Evolutionary conservation across 1,284 basidiomycete genomes (phyloP).

Genomic region (Microbotryum intermedium): DNA sequence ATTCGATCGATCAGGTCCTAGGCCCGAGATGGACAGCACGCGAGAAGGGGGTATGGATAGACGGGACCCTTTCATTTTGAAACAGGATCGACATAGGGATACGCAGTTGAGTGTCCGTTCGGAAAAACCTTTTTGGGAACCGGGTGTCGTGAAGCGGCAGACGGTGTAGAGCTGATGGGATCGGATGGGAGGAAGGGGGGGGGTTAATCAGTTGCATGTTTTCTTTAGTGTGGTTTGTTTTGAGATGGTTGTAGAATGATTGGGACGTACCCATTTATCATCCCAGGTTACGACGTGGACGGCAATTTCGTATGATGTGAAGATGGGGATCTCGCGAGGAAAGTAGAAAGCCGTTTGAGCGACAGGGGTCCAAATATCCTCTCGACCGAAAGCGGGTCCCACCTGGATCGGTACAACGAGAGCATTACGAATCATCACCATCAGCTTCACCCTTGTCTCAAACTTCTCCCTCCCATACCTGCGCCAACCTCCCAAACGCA

Average conservation of each 20-base stretch:
- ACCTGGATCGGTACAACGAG: no score
- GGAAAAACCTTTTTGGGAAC: constrained; percentile 4
- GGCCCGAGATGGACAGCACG: constrained; percentile 21
- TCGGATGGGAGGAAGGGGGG: not conserved
- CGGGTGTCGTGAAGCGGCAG: constrained; percentile 20
- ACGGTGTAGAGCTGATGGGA: constrained; percentile 19
- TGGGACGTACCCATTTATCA: constrained; percentile 27
- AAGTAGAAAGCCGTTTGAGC: constrained; percentile 18
- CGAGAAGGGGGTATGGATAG: constrained; percentile 26
- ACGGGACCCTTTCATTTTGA: constrained; percentile 27
- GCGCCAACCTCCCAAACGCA: constrained; percentile 3
- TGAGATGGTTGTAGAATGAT: no score
- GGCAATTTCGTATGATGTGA: constrained; percentile 19
- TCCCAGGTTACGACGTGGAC: constrained; percentile 17
- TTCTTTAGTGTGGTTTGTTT: no score
- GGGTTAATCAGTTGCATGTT: no score
- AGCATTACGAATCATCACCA: no score
- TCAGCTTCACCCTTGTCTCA: no score
- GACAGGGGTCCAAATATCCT: constrained; percentile 14
- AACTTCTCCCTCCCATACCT: no score
- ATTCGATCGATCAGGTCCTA: constrained; percentile 16
- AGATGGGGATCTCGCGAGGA: constrained; percentile 20
- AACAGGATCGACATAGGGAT: constrained; percentile 22
- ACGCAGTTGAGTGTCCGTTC: constrained; percentile 26
- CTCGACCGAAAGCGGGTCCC: constrained; percentile 10